Evolutionary conservation across 805 yeast species (phyloP).

Genomic region (Candida pseudoglaebosa): DNA sequence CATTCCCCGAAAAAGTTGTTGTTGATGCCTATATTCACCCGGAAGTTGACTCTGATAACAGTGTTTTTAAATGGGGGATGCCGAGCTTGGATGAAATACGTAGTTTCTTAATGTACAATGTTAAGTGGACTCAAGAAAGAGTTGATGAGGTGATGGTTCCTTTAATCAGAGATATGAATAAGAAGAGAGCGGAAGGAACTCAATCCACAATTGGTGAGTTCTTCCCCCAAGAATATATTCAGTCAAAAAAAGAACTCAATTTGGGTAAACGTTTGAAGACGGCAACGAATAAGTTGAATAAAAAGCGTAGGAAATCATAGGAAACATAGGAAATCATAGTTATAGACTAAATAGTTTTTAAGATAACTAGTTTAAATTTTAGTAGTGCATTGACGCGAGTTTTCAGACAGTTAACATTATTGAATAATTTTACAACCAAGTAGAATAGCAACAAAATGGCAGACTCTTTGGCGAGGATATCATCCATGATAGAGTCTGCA

Average conservation of each 20-base stretch:
- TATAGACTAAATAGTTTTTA: conserved; percentile 1
- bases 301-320: conserved; percentile 12
- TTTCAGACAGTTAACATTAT: neutral
- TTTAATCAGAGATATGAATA: conserved; percentile 73
- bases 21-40: conserved; percentile 74
- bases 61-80: conserved; percentile 82
- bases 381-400: neutral
- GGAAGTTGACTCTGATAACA: conserved; percentile 76
- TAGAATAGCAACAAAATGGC: conserved; percentile 21
- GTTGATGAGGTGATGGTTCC: conserved; percentile 86
- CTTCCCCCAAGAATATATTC: conserved; percentile 56
- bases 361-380: neutral
- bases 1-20: conserved; percentile 70
- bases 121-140: conserved; percentile 75
- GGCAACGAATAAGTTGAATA: conserved; percentile 50
- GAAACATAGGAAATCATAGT: conserved; percentile 10
- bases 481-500: conserved; percentile 77
- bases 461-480: conserved; percentile 53
- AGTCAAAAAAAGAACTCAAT: conserved; percentile 41
- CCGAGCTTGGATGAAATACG: conserved; percentile 83
- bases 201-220: conserved; percentile 65
- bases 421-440: neutral
- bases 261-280: conserved; percentile 59
- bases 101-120: conserved; percentile 58
- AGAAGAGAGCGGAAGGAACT: conserved; percentile 48